Conservation (phyloP, 2,329 filamentous ascomycete species). For the Sclerotinia subarctica region DNA sequence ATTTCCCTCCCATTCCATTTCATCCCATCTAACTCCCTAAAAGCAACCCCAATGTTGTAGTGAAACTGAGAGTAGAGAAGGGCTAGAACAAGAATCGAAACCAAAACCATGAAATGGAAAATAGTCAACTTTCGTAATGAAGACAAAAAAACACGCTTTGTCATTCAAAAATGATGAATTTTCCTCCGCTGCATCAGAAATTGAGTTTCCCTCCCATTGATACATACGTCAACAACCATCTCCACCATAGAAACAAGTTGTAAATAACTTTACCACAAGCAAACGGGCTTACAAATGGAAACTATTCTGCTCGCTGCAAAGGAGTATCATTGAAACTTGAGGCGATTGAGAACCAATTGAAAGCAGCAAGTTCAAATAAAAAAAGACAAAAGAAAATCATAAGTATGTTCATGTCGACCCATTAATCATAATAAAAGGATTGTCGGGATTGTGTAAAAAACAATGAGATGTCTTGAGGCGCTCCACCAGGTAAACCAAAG, state of each 20-base stretch:
- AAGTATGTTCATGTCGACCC: conserved; percentile 14
- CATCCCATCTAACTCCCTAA: conserved; percentile 12
- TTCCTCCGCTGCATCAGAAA: neutral
- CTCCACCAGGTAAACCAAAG: conserved; percentile 12
- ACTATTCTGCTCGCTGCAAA: conserved; percentile 9
- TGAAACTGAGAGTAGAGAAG: conserved; percentile 14
- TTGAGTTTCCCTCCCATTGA: conserved; percentile 7
- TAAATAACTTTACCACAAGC: neutral
- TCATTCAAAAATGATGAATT: conserved; percentile 14
- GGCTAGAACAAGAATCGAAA: conserved; percentile 5
- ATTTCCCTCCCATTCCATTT: neutral
- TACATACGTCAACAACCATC: conserved; percentile 5
- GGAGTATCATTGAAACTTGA: conserved; percentile 14
- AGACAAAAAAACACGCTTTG: neutral
- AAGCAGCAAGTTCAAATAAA: neutral
- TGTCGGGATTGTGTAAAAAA: conserved; percentile 5
- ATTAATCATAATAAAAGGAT: conserved; percentile 17
- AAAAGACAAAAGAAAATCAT: conserved; percentile 14
- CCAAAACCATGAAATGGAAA: conserved; percentile 2
- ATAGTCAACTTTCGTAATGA: neutral
- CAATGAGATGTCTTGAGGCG: neutral
- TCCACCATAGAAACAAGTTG: neutral
- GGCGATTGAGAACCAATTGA: conserved; percentile 5
- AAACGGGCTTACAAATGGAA: neutral
- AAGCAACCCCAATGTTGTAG: conserved; percentile 3